Percentiles rank a stretch among this genome's conserved stretches.
Conservation (phyloP, 352 stramenopile species). For the Globisporangium uncinulatum region DNA sequence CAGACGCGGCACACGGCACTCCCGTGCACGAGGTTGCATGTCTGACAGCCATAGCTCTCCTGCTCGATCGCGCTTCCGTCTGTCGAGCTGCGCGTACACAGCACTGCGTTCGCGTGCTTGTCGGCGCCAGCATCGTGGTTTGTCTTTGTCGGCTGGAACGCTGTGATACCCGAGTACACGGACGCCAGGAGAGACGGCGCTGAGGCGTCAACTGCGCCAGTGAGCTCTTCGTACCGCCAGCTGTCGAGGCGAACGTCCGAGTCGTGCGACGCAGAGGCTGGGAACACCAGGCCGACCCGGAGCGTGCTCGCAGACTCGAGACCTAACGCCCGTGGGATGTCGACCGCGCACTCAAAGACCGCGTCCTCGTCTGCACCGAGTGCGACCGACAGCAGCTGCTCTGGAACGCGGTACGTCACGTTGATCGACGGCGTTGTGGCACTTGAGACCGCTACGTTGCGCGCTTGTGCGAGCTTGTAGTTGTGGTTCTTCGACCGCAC, state of each 20-base stretch:
- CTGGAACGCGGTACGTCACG: slow-evolving; percentile 40
- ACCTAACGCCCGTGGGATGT: slow-evolving; percentile 43
- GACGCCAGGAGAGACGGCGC: slow-evolving; percentile 21
- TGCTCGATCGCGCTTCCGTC: slow-evolving; percentile 81
- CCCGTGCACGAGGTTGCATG: slow-evolving; percentile 67
- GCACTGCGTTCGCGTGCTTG: slow-evolving; percentile 17
- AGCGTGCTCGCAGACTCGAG: slow-evolving; percentile 24
- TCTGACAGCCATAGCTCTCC: slow-evolving; percentile 76
- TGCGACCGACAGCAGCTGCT: slow-evolving; percentile 31
- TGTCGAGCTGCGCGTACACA: slow-evolving; percentile 62
- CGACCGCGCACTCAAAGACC: slow-evolving; percentile 50
- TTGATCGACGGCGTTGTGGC: slow-evolving; percentile 16
- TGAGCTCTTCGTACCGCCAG: slow-evolving; percentile 27
- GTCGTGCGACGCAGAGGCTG: slow-evolving; percentile 1
- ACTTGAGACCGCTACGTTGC: slow-evolving; percentile 18
- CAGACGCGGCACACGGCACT: slow-evolving; percentile 61
- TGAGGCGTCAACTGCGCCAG: slow-evolving; percentile 9
- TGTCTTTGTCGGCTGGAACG: slow-evolving; percentile 7
- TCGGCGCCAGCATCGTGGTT: slow-evolving; percentile 12
- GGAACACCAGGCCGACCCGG: slow-evolving; percentile 46
- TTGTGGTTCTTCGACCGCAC: slow-evolving; percentile 34
- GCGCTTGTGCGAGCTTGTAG: slow-evolving; percentile 29
- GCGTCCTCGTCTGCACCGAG: slow-evolving; percentile 25
- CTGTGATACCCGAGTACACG: slow-evolving; percentile 32
- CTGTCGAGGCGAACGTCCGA: slow-evolving; percentile 17